phyloP scores from a whole-genome alignment of 441 rosid species.

The Populus hybrid region DNA sequence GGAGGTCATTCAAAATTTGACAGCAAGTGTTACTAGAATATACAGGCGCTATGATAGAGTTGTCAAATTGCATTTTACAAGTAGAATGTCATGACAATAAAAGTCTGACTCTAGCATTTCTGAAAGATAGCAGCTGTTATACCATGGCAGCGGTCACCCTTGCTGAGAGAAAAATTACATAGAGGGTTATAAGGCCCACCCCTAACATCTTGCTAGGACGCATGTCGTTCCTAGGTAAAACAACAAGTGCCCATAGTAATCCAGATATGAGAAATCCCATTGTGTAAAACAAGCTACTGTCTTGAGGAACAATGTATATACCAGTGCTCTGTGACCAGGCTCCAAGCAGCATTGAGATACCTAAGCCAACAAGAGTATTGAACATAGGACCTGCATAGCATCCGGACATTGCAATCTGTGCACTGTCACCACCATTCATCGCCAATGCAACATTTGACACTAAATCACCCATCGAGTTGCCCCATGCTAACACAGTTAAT shows the following conservation, averaged over 20 bases:
- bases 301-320: conserved; percentile 52
- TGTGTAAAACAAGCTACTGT: conserved; percentile 67
- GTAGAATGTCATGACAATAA: not conserved
- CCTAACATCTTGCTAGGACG: conserved; percentile 76
- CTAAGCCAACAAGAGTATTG: conserved; percentile 78
- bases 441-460: conserved; percentile 74
- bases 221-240: conserved; percentile 71
- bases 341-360: conserved; percentile 66
- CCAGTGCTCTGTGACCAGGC: conserved; percentile 66
- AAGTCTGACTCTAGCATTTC: not conserved
- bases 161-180: conserved; percentile 55
- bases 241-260: conserved; percentile 68
- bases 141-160: conserved; percentile 61
- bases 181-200: conserved; percentile 63
- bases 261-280: conserved; percentile 74
- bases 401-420: conserved; percentile 82
- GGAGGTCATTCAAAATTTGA: not conserved
- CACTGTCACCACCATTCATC: conserved; percentile 71
- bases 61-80: not conserved
- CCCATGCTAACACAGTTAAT: conserved; percentile 90
- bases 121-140: conserved; percentile 10
- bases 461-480: conserved; percentile 87
- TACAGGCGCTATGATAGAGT: not conserved
- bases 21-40: not conserved
- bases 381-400: conserved; percentile 95